A percentile compares a stretch with the other conserved stretches of the same genome.
Conservation (phyloP, 768 basidiomycete genomes). For the Xerocomellus dryophilus region DNA sequence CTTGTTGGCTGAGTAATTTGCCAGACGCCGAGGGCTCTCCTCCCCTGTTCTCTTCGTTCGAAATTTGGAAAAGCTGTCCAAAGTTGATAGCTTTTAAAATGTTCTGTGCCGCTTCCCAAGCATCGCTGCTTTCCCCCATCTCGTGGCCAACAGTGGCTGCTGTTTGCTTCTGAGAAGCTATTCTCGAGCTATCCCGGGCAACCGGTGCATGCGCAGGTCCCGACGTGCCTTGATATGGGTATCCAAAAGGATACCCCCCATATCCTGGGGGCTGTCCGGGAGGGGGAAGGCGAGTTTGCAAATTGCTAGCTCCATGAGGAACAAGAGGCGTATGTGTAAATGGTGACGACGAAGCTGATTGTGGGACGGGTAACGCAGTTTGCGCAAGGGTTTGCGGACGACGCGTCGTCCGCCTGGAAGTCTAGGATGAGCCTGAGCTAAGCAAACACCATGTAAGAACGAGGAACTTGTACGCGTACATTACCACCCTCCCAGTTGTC, state of each 20-base stretch:
- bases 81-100: conserved; percentile 79
- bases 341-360: conserved; percentile 41
- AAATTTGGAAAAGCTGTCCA: conserved; percentile 45
- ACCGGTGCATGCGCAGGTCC: background rate
- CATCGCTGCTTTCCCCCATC: conserved; percentile 48
- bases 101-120: conserved; percentile 75
- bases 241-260: conserved; percentile 39
- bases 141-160: conserved; percentile 26
- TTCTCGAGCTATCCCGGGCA: conserved; percentile 1
- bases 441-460: conserved; percentile 3
- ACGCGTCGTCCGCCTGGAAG: conserved; percentile 72
- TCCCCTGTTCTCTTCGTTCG: conserved; percentile 27
- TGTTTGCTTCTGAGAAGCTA: conserved; percentile 14
- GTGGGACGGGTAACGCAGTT: conserved; percentile 29
- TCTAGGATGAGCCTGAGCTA: conserved; percentile 40
- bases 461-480: conserved; percentile 42
- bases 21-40: conserved; percentile 11
- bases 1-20: background rate
- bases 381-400: conserved; percentile 59
- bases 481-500: conserved; percentile 77
- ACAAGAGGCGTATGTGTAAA: conserved; percentile 57
- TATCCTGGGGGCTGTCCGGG: conserved; percentile 34
- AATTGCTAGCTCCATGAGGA: conserved; percentile 29
- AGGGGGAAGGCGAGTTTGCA: conserved; percentile 37
- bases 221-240: conserved; percentile 29